Percentiles rank a stretch among this genome's conserved stretches.
Conservation (phyloP, 805 yeast species). For the Cephaloascus fragrans region DNA sequence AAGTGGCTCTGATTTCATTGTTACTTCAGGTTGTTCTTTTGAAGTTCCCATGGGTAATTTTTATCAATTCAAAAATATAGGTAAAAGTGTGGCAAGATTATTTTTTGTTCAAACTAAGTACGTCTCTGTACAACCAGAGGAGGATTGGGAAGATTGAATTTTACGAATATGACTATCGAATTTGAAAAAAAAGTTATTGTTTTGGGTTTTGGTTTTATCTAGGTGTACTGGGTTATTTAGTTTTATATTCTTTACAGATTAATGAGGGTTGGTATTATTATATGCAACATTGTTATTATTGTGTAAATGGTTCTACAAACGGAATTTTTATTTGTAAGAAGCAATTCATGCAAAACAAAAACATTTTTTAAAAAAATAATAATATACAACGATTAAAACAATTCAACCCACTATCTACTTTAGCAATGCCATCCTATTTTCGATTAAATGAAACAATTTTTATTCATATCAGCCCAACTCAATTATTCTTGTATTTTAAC, state of each 20-base stretch:
- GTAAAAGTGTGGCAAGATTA: conserved; percentile 46
- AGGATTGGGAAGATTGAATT: not conserved
- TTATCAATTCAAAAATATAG: conserved; percentile 59
- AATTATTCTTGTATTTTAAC: conserved; percentile 10
- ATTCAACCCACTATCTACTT: not conserved
- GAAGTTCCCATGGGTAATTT: conserved; percentile 72
- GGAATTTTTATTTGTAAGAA: too few species aligned
- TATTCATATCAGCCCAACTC: not conserved
- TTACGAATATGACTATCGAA: not conserved
- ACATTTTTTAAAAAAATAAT: too few species aligned
- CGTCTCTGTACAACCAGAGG: conserved; percentile 6
- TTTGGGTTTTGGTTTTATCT: too few species aligned
- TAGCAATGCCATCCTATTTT: not conserved
- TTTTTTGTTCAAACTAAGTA: conserved; percentile 67
- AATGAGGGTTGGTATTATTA: not conserved
- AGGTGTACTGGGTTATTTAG: too few species aligned
- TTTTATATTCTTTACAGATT: too few species aligned
- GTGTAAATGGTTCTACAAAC: too few species aligned
- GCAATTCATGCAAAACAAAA: not conserved
- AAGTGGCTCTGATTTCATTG: conserved; percentile 47
- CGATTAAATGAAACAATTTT: too few species aligned
- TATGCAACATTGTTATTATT: too few species aligned
- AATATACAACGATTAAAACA: not conserved
- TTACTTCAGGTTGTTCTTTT: conserved; percentile 66
- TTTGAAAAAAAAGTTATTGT: too few species aligned